Evolutionary conservation across 2,329 filamentous ascomycete species (phyloP).

Genomic region (Lachnum nothofagi): DNA sequence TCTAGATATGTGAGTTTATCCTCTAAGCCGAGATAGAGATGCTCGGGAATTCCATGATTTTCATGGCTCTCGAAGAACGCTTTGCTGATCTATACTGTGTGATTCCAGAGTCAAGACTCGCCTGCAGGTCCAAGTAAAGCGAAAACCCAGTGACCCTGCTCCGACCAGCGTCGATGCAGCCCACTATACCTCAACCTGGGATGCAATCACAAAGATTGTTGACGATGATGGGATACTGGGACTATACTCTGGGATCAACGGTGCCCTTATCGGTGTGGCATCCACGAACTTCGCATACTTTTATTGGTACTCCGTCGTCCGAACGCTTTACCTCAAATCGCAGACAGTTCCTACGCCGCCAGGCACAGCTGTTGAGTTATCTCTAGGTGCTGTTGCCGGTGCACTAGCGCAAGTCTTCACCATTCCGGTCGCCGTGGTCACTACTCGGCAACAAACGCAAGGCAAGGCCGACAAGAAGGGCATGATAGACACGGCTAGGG

Average conservation of each 20-base stretch:
- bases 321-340: constrained; percentile 67
- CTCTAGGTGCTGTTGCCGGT: constrained; percentile 79
- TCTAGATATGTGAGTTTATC: constrained; percentile 75
- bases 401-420: constrained; percentile 93
- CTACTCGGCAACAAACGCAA: constrained; percentile 93
- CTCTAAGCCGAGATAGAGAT: neutral
- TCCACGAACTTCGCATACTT: constrained; percentile 99
- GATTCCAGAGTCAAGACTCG: constrained; percentile 80
- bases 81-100: neutral
- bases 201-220: constrained; percentile 81
- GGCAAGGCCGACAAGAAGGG: constrained; percentile 78
- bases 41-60: neutral
- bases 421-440: constrained; percentile 92
- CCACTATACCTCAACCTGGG: constrained; percentile 82
- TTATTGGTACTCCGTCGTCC: constrained; percentile 94
- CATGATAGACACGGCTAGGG: constrained; percentile 77
- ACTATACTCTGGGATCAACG: constrained; percentile 83
- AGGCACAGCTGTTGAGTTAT: constrained; percentile 75
- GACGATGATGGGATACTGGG: constrained; percentile 74
- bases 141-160: constrained; percentile 41
- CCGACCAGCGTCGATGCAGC: constrained; percentile 47
- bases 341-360: constrained; percentile 57
- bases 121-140: constrained; percentile 87
- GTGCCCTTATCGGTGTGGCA: constrained; percentile 82
- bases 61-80: neutral